Evolutionary conservation across 495 filamentous ascomycete species (phyloP), one percentile per base, ranked within the genome.

Genomic region (Penicillium desertorum): DNA sequence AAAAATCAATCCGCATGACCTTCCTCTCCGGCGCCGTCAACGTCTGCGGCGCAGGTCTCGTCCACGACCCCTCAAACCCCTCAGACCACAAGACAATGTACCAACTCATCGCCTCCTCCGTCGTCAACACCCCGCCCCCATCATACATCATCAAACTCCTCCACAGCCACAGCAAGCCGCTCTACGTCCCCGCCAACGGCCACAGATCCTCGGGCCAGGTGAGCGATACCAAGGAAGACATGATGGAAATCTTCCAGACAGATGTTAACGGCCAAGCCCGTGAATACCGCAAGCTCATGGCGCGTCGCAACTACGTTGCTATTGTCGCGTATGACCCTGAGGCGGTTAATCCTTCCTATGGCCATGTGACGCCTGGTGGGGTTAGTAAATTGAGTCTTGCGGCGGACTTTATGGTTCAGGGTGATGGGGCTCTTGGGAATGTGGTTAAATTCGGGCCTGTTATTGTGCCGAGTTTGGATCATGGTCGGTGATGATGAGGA

Each of bases 71-170:
- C 0, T 77, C 86, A 20, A 89, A 93, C 69, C 93, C 92, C 1
- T 81, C 79, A 19, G 92, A 96, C 74, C 92, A 98, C 79, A 98
- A 98, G 74, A 97, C 94, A 12, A 98, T 98, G 94, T 98, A 96
- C 76, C 94, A 98, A 66, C 83, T 98, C 64, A 96, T 98, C 68
- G 83, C 91, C 14, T 91, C 90, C 4, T 85, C 90, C 30, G 88
- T 98, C 63, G 93, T 98, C 55, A 95, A 96, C 56, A 88, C 86
- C 0, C 92, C 95, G 0, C 88, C 89, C 0, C 81, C 88, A 19
- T 82, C 82, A 43, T 95, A 96, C 73, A 85, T 98, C 39, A 79
- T 97, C 57, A 93, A 94, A 64, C 83, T 98, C 67, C 86, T 98
- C 14, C 91, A 98, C 79, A 88, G 85, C 78, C 73, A 68, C 63